phyloP scores from a whole-genome alignment of 2,329 filamentous ascomycete species.

The Diaporthe sp. region DNA sequence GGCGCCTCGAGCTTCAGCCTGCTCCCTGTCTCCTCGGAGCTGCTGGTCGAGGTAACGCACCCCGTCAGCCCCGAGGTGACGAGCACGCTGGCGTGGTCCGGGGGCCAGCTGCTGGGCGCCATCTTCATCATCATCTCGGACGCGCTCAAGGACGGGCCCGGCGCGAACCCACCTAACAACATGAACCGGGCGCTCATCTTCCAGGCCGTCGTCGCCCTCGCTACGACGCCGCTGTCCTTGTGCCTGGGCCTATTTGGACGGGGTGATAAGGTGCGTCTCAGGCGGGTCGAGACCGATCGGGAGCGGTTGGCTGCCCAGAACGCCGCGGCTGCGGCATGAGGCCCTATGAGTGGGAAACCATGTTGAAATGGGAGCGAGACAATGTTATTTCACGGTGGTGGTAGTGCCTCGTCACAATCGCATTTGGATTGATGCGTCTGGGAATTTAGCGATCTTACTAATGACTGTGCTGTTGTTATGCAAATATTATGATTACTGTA shows the following conservation, averaged over 20 bases:
- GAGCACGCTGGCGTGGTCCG: slow-evolving; percentile 84
- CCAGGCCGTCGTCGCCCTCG: slow-evolving; percentile 76
- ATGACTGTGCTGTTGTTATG: not conserved
- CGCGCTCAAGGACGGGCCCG: slow-evolving; percentile 69
- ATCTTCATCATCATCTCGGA: slow-evolving; percentile 87
- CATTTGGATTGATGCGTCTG: not conserved
- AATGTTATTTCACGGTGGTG: not conserved
- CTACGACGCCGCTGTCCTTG: slow-evolving; percentile 74
- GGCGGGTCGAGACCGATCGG: slow-evolving; percentile 58
- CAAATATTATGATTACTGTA: slow-evolving; percentile 24
- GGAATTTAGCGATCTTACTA: not conserved
- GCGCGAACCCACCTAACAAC: slow-evolving; percentile 70
- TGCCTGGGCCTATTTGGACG: slow-evolving; percentile 77
- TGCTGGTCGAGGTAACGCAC: slow-evolving; percentile 86
- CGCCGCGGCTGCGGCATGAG: slow-evolving; percentile 36
- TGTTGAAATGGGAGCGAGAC: not conserved
- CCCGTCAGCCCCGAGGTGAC: slow-evolving; percentile 89
- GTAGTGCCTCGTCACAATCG: not conserved
- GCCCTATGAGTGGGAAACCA: slow-evolving; percentile 33
- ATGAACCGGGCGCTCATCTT: slow-evolving; percentile 84
- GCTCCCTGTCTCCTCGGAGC: slow-evolving; percentile 87
- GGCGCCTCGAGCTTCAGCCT: slow-evolving; percentile 85
- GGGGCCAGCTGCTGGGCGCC: slow-evolving; percentile 86
- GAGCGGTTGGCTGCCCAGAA: slow-evolving; percentile 14
- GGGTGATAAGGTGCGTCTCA: slow-evolving; percentile 58